Evolutionary conservation across 2,329 filamentous ascomycete genomes (phyloP).

Genomic region (Exophiala calicioides): DNA sequence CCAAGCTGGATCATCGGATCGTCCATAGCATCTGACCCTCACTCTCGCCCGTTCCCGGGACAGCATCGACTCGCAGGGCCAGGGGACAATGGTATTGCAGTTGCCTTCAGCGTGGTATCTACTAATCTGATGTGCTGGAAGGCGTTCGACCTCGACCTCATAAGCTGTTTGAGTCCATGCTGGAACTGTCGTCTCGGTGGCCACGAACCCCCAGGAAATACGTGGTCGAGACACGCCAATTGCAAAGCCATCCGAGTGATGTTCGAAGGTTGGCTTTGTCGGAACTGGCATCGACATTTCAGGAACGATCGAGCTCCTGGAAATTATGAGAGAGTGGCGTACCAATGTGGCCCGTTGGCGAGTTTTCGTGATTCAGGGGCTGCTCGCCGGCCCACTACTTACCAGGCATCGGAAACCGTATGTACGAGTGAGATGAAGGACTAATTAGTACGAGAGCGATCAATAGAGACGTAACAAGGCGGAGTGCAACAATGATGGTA

Average conservation of each 20-base stretch:
- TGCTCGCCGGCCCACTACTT: too few relatives aligned
- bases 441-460: too few relatives aligned
- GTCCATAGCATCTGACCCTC: slow-evolving; percentile 6
- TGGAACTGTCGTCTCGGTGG: slow-evolving; percentile 1
- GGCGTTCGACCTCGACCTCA: slow-evolving; percentile 29
- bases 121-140: too few relatives aligned
- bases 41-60: slow-evolving; percentile 32
- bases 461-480: too few relatives aligned
- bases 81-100: slow-evolving; percentile 20
- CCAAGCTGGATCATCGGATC: background rate
- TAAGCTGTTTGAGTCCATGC: slow-evolving; percentile 35
- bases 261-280: slow-evolving; percentile 21
- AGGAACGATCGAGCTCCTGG: too few relatives aligned
- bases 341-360: too few relatives aligned
- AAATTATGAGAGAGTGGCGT: too few relatives aligned
- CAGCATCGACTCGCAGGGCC: slow-evolving; percentile 30
- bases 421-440: too few relatives aligned
- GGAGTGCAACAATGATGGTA: too few relatives aligned
- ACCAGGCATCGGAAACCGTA: too few relatives aligned
- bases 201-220: slow-evolving; percentile 34
- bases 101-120: slow-evolving; percentile 12
- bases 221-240: slow-evolving; percentile 31
- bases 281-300: too few relatives aligned
- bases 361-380: too few relatives aligned
- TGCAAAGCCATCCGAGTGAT: slow-evolving; percentile 30